A percentile compares a stretch with the other conserved stretches of the same genome.
Evolutionary conservation across 129 eudicot species (phyloP).

Genomic region (Flaveria robusta): DNA sequence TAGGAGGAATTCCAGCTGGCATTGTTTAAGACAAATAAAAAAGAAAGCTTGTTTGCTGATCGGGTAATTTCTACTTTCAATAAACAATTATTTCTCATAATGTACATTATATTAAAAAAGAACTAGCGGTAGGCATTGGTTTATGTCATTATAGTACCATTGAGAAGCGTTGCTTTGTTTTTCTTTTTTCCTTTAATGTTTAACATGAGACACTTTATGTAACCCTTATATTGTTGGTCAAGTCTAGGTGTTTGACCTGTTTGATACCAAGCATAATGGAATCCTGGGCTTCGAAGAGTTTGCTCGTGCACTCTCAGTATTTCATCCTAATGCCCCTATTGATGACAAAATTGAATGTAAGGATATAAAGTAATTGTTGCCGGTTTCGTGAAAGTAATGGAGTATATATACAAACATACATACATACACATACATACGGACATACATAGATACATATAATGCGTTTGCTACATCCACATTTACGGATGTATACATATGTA

Average conservation of each 20-base stretch:
- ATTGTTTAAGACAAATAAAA: conserved; percentile 58
- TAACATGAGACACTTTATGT: background rate
- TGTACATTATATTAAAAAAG: background rate
- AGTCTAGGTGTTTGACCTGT: conserved; percentile 48
- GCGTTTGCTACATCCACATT: background rate
- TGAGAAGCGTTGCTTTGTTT: background rate
- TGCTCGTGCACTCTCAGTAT: conserved; percentile 72
- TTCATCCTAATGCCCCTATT: conserved; percentile 70
- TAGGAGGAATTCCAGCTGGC: conserved; percentile 84
- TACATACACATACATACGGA: background rate
- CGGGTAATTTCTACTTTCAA: conserved; percentile 42
- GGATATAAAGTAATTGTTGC: conserved; percentile 6
- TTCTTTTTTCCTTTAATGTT: background rate
- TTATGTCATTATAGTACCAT: background rate
- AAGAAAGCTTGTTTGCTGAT: conserved; percentile 73
- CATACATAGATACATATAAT: background rate
- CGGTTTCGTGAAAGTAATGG: background rate
- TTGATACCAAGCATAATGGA: conserved; percentile 70
- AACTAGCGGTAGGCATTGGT: background rate
- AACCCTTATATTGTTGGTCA: conserved; percentile 9
- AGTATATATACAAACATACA: background rate
- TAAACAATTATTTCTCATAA: conserved; percentile 13
- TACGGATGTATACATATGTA: background rate
- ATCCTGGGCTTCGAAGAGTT: conserved; percentile 65
- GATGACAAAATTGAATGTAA: conserved; percentile 64